Evolutionary conservation across 176 grass and related monocot genomes (phyloP).

Genomic region (Secale cereale): DNA sequence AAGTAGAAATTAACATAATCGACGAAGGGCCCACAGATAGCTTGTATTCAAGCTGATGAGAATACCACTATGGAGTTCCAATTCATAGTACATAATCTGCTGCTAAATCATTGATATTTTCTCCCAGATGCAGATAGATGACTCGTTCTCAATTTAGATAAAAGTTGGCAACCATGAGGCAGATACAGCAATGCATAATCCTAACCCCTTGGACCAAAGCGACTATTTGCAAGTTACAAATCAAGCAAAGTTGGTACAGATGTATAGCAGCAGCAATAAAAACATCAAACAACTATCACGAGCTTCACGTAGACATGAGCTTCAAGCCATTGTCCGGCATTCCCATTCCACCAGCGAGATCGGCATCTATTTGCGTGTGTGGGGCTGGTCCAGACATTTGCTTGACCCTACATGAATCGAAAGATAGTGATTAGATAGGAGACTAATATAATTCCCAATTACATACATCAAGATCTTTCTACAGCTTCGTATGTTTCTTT

Average conservation of each 20-base stretch:
- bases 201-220: background rate
- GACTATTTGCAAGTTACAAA: background rate
- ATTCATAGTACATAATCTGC: background rate
- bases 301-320: conserved; percentile 73
- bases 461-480: background rate
- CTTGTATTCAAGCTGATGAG: background rate
- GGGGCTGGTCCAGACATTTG: conserved; percentile 69
- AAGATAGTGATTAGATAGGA: conserved; percentile 6
- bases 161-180: background rate
- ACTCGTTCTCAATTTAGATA: background rate
- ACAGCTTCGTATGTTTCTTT: background rate
- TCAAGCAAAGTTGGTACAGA: background rate
- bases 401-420: conserved; percentile 59
- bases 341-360: conserved; percentile 91
- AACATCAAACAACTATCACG: background rate
- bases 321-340: conserved; percentile 91
- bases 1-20: background rate
- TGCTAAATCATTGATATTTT: background rate
- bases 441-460: background rate
- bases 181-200: background rate
- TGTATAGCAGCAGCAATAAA: background rate
- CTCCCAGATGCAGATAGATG: background rate
- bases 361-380: conserved; percentile 78
- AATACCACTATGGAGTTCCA: background rate
- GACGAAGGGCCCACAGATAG: background rate